phyloP scores from a whole-genome alignment of 805 yeast genomes.

The Yamadazyma kitorensis region DNA sequence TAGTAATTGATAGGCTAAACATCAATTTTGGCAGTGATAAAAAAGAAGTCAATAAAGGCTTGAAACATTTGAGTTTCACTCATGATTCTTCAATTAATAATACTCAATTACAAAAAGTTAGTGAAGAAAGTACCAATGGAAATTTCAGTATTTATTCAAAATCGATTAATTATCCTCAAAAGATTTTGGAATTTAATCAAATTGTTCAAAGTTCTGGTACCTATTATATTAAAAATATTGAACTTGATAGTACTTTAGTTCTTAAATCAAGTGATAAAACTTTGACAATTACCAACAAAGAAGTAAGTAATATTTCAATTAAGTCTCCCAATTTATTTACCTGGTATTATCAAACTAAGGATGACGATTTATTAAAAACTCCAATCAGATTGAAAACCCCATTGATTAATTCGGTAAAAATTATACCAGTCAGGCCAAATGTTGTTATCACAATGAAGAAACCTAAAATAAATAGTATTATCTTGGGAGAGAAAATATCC shows the following conservation, averaged over 20 bases:
- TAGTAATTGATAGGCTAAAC: neutral
- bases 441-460: constrained; percentile 13
- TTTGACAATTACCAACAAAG: constrained; percentile 9
- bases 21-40: constrained; percentile 1
- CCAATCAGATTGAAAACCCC: constrained; percentile 9
- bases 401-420: constrained; percentile 12
- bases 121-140: too few relatives aligned
- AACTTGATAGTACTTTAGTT: constrained; percentile 11
- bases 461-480: constrained; percentile 12
- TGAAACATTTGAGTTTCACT: neutral
- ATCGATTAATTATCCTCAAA: constrained; percentile 6
- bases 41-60: neutral
- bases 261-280: constrained; percentile 6
- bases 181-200: constrained; percentile 22
- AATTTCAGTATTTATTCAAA: too few relatives aligned
- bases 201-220: constrained; percentile 21
- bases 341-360: constrained; percentile 8
- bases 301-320: neutral
- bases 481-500: constrained; percentile 30
- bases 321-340: constrained; percentile 4
- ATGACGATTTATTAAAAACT: constrained; percentile 1
- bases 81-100: too few relatives aligned
- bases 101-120: too few relatives aligned
- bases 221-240: constrained; percentile 17
- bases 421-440: constrained; percentile 26